Conservation (phyloP, 306 rosid genomes). For the Senna tora region DNA sequence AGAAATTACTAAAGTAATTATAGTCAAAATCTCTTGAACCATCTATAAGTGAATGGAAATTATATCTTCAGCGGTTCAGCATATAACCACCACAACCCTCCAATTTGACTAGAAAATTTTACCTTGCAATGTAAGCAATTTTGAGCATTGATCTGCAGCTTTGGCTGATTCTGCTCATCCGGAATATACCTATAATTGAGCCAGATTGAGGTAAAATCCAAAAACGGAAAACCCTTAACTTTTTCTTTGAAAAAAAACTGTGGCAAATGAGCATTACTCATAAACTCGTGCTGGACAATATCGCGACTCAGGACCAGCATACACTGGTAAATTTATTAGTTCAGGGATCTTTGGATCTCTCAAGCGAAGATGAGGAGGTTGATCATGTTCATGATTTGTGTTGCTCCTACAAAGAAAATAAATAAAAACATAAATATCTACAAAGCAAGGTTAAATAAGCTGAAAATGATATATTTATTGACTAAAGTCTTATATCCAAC, state of each 20-base stretch:
- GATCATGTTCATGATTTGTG: slow-evolving; percentile 98
- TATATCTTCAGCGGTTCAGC: slow-evolving; percentile 19
- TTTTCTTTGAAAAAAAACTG: slow-evolving; percentile 28
- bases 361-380: slow-evolving; percentile 87
- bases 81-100: neutral
- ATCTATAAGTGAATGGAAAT: neutral
- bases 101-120: slow-evolving; percentile 28
- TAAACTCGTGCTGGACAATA: slow-evolving; percentile 96
- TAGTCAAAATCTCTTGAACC: neutral
- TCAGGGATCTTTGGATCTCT: slow-evolving; percentile 79
- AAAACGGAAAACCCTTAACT: slow-evolving; percentile 17
- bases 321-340: slow-evolving; percentile 70
- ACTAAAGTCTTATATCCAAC: neutral
- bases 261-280: slow-evolving; percentile 59
- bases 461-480: slow-evolving; percentile 17
- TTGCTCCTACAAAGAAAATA: slow-evolving; percentile 70
- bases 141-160: slow-evolving; percentile 92
- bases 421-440: slow-evolving; percentile 30
- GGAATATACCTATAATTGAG: slow-evolving; percentile 61
- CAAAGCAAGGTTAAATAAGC: slow-evolving; percentile 31
- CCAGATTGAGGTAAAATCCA: slow-evolving; percentile 17
- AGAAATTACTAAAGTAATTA: slow-evolving; percentile 8
- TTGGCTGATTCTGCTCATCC: slow-evolving; percentile 63
- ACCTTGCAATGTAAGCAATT: slow-evolving; percentile 99
- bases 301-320: slow-evolving; percentile 84